Conservation (phyloP, 2,329 filamentous ascomycete genomes). For the Pseudogymnoascus sp. region DNA sequence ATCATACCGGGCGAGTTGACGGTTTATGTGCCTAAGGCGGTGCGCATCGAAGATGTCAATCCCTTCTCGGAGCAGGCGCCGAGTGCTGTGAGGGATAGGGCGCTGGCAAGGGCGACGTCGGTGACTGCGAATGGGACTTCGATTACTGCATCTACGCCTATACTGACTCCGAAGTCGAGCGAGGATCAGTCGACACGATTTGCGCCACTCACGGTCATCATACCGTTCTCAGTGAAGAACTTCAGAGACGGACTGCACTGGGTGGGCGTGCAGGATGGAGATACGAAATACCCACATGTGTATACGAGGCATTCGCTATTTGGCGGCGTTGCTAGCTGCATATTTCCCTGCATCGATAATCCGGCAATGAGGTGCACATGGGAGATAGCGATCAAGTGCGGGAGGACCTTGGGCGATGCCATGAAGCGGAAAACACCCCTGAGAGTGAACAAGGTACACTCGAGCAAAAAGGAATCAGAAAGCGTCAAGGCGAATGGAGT, state of each 20-base stretch:
- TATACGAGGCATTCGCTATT: conserved; percentile 78
- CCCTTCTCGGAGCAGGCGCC: conserved; percentile 42
- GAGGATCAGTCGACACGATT: conserved; percentile 37
- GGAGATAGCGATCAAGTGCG: conserved; percentile 80
- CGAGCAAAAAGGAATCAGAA: conserved; percentile 33
- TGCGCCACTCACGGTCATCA: conserved; percentile 53
- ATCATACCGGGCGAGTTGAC: conserved; percentile 48
- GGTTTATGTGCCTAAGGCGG: conserved; percentile 49
- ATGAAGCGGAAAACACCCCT: conserved; percentile 40
- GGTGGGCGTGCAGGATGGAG: conserved; percentile 72
- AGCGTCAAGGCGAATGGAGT: conserved; percentile 12
- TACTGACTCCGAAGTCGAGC: conserved; percentile 27
- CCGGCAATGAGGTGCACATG: conserved; percentile 72
- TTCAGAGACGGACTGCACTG: conserved; percentile 87
- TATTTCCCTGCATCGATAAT: conserved; percentile 93
- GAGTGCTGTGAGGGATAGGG: conserved; percentile 35
- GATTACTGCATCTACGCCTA: conserved; percentile 19
- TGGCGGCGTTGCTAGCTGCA: conserved; percentile 70
- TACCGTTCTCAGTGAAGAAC: conserved; percentile 69
- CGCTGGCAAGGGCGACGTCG: conserved; percentile 21
- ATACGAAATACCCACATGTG: conserved; percentile 79
- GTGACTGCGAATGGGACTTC: conserved; percentile 14
- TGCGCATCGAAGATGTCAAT: conserved; percentile 54
- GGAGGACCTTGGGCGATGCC: conserved; percentile 77
- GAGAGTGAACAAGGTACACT: conserved; percentile 28